Base-by-base conservation (phyloP, 352 stramenopile species). In the Globisporangium paroecandrum region DNA sequence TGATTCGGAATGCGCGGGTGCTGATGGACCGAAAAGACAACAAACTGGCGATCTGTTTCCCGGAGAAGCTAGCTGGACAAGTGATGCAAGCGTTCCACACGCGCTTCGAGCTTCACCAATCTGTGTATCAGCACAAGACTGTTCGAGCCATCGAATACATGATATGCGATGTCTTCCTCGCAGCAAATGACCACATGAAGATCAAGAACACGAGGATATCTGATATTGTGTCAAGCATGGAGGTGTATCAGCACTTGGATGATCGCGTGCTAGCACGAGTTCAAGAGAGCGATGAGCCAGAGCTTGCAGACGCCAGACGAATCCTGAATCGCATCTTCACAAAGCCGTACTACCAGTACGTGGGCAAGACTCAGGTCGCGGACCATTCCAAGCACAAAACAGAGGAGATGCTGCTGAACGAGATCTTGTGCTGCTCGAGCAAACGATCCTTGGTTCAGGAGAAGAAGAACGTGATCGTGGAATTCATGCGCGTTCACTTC, bases 11-110 rank as follows among this genome's bases (percentile, higher is more conserved):
- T 58, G 84, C 82, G 22, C 75, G 89, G 43, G 85, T 95, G 27
- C 71, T 94, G 8, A 69, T 83, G 12, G 88, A 95, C 62, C 69
- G 70, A 18, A 71, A 83, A 49, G 79, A 78, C 6, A 55, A 73
- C 34, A 74, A 76, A 2, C 77, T 91, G 57, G 77, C 80, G 6
- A 72, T 98, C 43, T 96, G 89, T 53, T 98, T 95, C 29, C 91
- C 87, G 0, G 87, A 95, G 36, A 98, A 98, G 69, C 77, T 95
- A 4, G 87, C 78, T 8, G 85, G 83, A 7, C 83, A 88, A 66
- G 78, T 98, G 5, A 95, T 97, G 85, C 85, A 94, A 64, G 85
- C 93, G 9, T 97, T 98, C 65, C 83, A 85, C 29, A 95, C 89
- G 15, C 79, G 91, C 1, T 96, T 89, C 60, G 79, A 93, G 66